Conservation (phyloP, 306 rosid genomes). For the Lotus japonicus region DNA sequence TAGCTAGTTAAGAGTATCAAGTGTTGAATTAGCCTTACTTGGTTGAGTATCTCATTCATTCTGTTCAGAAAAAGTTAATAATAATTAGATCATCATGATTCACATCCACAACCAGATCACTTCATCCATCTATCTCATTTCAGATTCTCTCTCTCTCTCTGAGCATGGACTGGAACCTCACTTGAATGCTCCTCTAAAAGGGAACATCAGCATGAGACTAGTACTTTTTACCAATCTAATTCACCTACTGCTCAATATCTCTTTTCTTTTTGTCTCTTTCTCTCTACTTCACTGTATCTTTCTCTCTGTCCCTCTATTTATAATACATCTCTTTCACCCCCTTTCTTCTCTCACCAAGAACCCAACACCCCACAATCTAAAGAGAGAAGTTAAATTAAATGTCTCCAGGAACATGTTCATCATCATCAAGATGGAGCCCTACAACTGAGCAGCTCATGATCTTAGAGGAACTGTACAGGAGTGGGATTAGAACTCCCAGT, state of each 20-base stretch:
- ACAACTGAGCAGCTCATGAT: conserved; percentile 91
- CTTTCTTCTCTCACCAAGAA: conserved; percentile 16
- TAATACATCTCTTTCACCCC: conserved; percentile 21
- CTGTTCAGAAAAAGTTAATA: conserved; percentile 31
- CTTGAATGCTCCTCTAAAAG: conserved; percentile 56
- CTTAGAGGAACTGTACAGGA: conserved; percentile 75
- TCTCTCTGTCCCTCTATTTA: conserved; percentile 49
- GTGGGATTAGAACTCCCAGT: conserved; percentile 76
- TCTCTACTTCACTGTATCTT: conserved; percentile 33
- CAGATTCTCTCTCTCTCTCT: conserved; percentile 20
- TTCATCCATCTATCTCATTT: conserved; percentile 16
- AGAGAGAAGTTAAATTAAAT: conserved; percentile 15
- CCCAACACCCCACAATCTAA: not conserved
- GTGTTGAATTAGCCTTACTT: conserved; percentile 24
- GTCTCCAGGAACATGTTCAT: conserved; percentile 50
- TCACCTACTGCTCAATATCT: conserved; percentile 26
- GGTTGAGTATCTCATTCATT: conserved; percentile 31
- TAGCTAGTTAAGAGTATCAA: not conserved
- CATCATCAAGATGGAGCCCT: conserved; percentile 88
- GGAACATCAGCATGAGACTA: conserved; percentile 52
- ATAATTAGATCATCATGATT: conserved; percentile 59
- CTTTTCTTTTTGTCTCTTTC: conserved; percentile 50
- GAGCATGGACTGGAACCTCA: conserved; percentile 34
- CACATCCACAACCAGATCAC: conserved; percentile 24
- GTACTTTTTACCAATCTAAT: conserved; percentile 38